Evolutionary conservation across 768 basidiomycete genomes (phyloP).

Genomic region (Kwoniella bestiolae): DNA sequence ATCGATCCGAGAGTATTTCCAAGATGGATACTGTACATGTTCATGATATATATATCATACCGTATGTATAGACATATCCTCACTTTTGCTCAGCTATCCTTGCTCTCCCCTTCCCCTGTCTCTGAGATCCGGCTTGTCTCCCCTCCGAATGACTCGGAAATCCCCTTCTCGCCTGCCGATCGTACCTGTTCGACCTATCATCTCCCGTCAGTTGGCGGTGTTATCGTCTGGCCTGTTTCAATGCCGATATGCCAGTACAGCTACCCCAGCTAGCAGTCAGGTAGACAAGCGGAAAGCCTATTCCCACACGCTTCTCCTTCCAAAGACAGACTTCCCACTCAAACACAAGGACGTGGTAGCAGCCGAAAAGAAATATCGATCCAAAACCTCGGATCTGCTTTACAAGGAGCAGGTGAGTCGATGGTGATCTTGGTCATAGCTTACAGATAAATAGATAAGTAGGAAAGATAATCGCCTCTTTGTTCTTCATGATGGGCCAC

Average conservation of each 20-base stretch:
- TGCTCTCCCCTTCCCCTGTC: too few species aligned
- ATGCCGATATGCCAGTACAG: constrained; percentile 15
- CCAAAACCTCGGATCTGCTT: constrained; percentile 71
- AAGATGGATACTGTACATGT: too few species aligned
- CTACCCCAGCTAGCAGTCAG: not conserved
- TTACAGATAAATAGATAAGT: not conserved
- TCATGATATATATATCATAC: too few species aligned
- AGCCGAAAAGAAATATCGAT: constrained; percentile 66
- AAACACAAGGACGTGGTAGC: constrained; percentile 68
- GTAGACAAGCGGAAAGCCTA: constrained; percentile 56
- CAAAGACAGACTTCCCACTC: constrained; percentile 78
- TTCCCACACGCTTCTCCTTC: constrained; percentile 73
- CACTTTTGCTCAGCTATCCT: too few species aligned
- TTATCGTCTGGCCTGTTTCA: not conserved
- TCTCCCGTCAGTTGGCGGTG: not conserved
- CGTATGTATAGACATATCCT: too few species aligned
- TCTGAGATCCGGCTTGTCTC: not conserved
- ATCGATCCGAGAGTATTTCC: too few species aligned
- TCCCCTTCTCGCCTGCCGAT: not conserved
- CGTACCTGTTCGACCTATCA: not conserved
- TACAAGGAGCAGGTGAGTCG: constrained; percentile 65
- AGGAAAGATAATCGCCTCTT: constrained; percentile 67
- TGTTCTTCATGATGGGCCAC: constrained; percentile 92
- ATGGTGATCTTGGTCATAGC: not conserved
- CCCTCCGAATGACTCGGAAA: not conserved